Base-by-base conservation (phyloP, 345 rosid species). In the Melaleuca quinquenervia region DNA sequence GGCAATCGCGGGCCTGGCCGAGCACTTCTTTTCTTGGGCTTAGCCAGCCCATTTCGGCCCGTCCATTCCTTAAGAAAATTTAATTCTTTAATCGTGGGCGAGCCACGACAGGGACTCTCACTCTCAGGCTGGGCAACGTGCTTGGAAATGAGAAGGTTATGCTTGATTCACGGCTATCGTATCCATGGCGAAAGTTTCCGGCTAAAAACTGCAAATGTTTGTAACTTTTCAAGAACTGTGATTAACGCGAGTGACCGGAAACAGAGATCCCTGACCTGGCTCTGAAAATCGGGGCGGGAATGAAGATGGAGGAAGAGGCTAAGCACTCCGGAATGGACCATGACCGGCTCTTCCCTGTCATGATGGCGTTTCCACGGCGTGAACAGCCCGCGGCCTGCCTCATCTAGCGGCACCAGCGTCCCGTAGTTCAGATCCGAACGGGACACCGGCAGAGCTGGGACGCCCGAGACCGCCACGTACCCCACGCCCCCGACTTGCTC, bases 391-490 rank as follows among this genome's bases (percentile, higher is more conserved):
- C 54, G 27, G 14, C 75, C 62, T 44, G 74, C 29, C 50, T 51
- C 82, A 51, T 82, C 80, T 10, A 86, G 83, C 41, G 84, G 52
- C 54, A 86, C 87, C 84, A 82, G 48, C 1, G 27, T 18, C 10
- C 8, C 84, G 50, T 51, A 36, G 21, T 82, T 45, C 13, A 7
- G 45, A 41, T 62, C 88, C 76, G 88, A 52, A 6, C 82, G 75
- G 16, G 86, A 13, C 22, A 82, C 90, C 1, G 87, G 74, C 75
- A 82, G 84, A 44, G 44, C 32, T 24, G 88, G 93, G 6, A 85
- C 44, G 21, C 90, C 92, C 5, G 95, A 90, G 78, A 96, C 89
- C 8, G 93, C 95, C 26, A 95, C 86, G 52, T 93, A 94, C 6
- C 90, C 92, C 49, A 91, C 87, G 36, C 60, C 78, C 16, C 95